These are phyloP conservation scores for Pichia sp. DNA, from an alignment of 1,139 yeast genomes.

Conservation along the genomic window DNA sequence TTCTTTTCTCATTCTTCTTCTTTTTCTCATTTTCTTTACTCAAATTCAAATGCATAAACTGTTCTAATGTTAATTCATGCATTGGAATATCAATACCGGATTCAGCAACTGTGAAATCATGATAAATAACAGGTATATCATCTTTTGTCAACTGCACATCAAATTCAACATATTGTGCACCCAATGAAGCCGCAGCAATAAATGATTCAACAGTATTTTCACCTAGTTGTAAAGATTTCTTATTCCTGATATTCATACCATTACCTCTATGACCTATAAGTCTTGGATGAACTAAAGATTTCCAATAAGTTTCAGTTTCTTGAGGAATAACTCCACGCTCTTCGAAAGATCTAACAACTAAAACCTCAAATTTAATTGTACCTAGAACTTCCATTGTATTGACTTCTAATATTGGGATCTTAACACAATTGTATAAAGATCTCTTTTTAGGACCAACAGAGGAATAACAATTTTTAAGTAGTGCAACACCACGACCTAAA, in stretches of 20 bases:
- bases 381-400: conserved; percentile 73
- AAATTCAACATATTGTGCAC: conserved; percentile 89
- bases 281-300: conserved; percentile 76
- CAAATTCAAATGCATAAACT: conserved; percentile 60
- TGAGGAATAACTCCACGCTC: conserved; percentile 66
- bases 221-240: conserved; percentile 82
- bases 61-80: conserved; percentile 88
- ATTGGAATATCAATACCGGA: conserved; percentile 95
- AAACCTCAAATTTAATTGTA: conserved; percentile 63
- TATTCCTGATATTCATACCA: conserved; percentile 70
- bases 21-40: conserved; percentile 23
- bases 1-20: conserved; percentile 15
- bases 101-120: conserved; percentile 91
- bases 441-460: conserved; percentile 65
- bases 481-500: conserved; percentile 82
- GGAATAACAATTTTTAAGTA: conserved; percentile 57
- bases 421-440: conserved; percentile 58
- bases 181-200: conserved; percentile 93
- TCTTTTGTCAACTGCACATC: conserved; percentile 97
- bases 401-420: conserved; percentile 73
- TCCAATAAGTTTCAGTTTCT: conserved; percentile 85
- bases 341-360: conserved; percentile 63
- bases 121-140: conserved; percentile 85
- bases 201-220: conserved; percentile 94
- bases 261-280: conserved; percentile 96